Base-by-base conservation (phyloP, 768 basidiomycete species). In the Dacryopinax spathularia region DNA sequence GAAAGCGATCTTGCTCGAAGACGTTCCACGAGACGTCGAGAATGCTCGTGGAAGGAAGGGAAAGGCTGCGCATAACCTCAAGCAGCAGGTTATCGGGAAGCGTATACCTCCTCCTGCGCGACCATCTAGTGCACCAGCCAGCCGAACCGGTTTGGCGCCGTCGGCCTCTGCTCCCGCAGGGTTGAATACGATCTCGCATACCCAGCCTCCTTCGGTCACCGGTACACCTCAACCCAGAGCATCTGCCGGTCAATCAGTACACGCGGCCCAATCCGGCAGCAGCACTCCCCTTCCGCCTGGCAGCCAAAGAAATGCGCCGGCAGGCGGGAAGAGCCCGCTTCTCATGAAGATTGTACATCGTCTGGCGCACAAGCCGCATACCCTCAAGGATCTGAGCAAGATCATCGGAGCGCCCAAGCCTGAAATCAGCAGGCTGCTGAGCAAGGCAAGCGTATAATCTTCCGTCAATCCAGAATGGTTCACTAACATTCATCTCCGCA, bases 311-410 rank as follows among this genome's bases (percentile, higher is more conserved):
- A 18, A 5, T 6, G 39, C 7, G 13, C 48, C 25, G 10, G 5
- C 48, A 20, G 48, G 48, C 48, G 48, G 48, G 13, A 56, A 56
- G 48, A 56, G 48, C 48, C 48, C 48, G 48, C 29, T 56, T 22
- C 5, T 56, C 25, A 56, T 29, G 13, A 56, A 56, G 29, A 56
- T 56, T 29, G 31, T 56, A 22, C 48, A 56, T 20, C 48, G 48
- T 2, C 18, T 56, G 13, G 48, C 48, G 48, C 48, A 56, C 48
- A 56, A 56, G 48, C 7, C 13, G 5, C 29, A 27, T 15, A 56
- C 48, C 13, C 29, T 56, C 25, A 56, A 56, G 48, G 48, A 56
- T 29, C 48, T 56, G 3, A 56, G 48, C 29, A 56, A 56, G 29
- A 22, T 56, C 48, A 56, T 56, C 5, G 48, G 48, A 22, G 48